These are phyloP conservation scores for Quercus aquifolioides DNA, from an alignment of 306 rosid genomes.

Conservation along the genomic window DNA sequence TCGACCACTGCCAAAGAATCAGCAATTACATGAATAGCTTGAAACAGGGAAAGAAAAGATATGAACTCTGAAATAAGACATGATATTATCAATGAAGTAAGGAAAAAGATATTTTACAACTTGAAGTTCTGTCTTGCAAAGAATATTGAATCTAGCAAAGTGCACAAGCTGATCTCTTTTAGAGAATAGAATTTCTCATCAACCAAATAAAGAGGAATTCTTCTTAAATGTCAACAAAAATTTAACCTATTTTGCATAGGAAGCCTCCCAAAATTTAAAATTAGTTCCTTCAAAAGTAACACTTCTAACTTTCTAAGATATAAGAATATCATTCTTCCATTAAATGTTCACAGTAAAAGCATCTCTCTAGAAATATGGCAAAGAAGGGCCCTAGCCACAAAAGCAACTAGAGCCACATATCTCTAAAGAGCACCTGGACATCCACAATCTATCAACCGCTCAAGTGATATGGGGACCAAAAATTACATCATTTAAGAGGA, in stretches of 20 bases:
- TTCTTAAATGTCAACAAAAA: neutral
- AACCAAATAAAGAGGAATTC: neutral
- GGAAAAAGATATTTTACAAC: neutral
- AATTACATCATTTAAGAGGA: neutral
- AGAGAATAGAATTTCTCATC: neutral
- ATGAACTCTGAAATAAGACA: neutral
- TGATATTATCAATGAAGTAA: neutral
- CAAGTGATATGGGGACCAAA: neutral
- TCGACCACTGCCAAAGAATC: slow-evolving; percentile 70
- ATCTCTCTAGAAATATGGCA: neutral
- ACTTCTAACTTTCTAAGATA: neutral
- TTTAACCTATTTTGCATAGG: neutral
- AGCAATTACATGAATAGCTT: slow-evolving; percentile 20
- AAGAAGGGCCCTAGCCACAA: neutral
- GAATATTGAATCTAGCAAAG: neutral
- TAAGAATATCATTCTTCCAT: neutral
- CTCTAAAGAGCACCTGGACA: neutral
- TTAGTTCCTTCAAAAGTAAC: neutral
- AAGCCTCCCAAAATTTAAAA: neutral
- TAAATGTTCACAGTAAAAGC: neutral
- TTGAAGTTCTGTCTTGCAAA: neutral
- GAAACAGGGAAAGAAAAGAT: slow-evolving; percentile 2
- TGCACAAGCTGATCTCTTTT: neutral
- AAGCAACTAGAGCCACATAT: neutral
- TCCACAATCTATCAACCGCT: neutral